Conservation (phyloP, 2,329 filamentous ascomycete species). For the Alternaria sp. region DNA sequence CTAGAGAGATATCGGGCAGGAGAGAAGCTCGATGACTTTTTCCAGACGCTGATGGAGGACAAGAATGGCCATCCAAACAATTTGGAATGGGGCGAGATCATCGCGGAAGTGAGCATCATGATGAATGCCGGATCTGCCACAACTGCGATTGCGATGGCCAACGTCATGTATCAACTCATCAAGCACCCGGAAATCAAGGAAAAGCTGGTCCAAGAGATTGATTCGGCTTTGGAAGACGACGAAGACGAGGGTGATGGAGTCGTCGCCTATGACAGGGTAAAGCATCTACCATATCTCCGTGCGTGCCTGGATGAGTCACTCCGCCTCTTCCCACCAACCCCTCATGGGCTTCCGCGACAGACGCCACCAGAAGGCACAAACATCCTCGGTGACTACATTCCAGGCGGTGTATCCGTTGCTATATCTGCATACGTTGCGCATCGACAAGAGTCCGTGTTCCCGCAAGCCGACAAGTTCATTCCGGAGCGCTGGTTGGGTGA, state of each 20-base stretch:
- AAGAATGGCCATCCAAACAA: conserved; percentile 57
- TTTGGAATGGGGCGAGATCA: conserved; percentile 66
- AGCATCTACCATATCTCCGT: conserved; percentile 47
- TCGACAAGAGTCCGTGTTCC: conserved; percentile 38
- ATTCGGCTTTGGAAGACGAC: conserved; percentile 38
- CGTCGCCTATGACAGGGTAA: conserved; percentile 41
- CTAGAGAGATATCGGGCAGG: conserved; percentile 59
- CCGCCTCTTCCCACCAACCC: conserved; percentile 57
- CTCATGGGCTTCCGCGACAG: conserved; percentile 51
- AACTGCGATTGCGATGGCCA: conserved; percentile 62
- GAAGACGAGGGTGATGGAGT: conserved; percentile 39
- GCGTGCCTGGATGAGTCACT: conserved; percentile 58
- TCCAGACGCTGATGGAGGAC: conserved; percentile 64
- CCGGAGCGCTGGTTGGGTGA: conserved; percentile 52
- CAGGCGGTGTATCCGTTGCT: conserved; percentile 38
- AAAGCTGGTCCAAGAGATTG: conserved; percentile 40
- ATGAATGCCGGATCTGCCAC: conserved; percentile 61
- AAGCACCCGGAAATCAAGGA: conserved; percentile 54
- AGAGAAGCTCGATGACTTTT: conserved; percentile 68
- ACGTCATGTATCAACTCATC: conserved; percentile 63
- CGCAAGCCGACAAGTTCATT: conserved; percentile 43
- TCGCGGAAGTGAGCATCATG: conserved; percentile 65
- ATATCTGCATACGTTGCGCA: conserved; percentile 61
- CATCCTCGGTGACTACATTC: conserved; percentile 40
- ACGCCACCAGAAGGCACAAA: conserved; percentile 42